phyloP scores from a whole-genome alignment of 495 filamentous ascomycete species.

The Neurospora sp. region DNA sequence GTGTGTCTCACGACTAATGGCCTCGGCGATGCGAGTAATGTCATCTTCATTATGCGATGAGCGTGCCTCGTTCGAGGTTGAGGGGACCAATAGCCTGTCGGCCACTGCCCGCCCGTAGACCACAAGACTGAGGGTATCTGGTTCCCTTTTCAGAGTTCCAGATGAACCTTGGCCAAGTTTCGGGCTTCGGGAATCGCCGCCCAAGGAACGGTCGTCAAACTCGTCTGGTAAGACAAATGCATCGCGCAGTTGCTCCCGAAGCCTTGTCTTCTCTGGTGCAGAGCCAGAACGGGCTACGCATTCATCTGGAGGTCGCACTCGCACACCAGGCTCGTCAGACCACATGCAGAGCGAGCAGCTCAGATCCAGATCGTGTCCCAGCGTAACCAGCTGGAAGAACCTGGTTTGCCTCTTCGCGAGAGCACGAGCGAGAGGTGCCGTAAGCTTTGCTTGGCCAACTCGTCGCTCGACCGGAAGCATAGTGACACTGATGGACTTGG shows the following conservation, averaged over 20 bases:
- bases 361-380: constrained; percentile 18
- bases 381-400: constrained; percentile 22
- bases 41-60: not conserved
- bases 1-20: constrained; percentile 4
- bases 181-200: not conserved
- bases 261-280: not conserved
- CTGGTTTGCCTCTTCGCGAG: constrained; percentile 7
- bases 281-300: not conserved
- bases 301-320: constrained; percentile 3
- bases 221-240: constrained; percentile 20
- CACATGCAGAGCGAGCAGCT: constrained; percentile 20
- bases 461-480: constrained; percentile 12
- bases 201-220: constrained; percentile 13
- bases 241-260: constrained; percentile 1
- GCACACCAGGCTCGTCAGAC: constrained; percentile 7
- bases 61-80: not conserved
- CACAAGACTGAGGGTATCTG: constrained; percentile 1
- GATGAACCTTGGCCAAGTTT: not conserved
- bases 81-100: not conserved
- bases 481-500: constrained; percentile 9
- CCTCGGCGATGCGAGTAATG: constrained; percentile 6
- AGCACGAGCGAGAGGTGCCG: not conserved
- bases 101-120: not conserved
- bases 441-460: not conserved
- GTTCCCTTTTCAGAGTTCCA: not conserved